These are phyloP conservation scores for Komagataella ulmi DNA, from an alignment of 805 yeast genomes.

Conservation along the genomic window DNA sequence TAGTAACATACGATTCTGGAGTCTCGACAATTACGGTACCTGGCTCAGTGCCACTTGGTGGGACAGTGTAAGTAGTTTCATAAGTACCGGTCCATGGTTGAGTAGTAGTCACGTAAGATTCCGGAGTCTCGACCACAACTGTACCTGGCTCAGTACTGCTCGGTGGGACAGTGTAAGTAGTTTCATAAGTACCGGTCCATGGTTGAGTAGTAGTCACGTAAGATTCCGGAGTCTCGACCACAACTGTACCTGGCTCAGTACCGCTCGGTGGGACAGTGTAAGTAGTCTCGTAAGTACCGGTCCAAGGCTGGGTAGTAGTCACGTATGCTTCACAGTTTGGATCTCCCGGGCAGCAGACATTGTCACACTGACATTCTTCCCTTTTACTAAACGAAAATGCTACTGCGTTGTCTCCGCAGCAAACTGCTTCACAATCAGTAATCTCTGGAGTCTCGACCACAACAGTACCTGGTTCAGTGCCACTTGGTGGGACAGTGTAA, in stretches of 20 bases:
- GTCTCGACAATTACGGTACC: neutral
- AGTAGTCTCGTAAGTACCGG: neutral
- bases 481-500: neutral
- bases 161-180: neutral
- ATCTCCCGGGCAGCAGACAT: too few species aligned
- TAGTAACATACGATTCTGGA: too few species aligned
- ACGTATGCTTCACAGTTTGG: neutral
- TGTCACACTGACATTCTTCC: too few species aligned
- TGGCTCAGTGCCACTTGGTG: neutral
- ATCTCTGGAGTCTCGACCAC: neutral
- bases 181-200: neutral
- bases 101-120: neutral
- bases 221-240: neutral
- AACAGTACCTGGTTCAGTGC: neutral
- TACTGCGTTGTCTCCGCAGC: too few species aligned
- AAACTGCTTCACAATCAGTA: too few species aligned
- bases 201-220: neutral
- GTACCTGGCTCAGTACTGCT: neutral
- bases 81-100: neutral
- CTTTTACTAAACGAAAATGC: too few species aligned
- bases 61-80: neutral
- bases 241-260: neutral
- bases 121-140: neutral
- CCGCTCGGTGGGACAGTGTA: neutral
- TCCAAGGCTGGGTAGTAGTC: neutral